phyloP scores from a whole-genome alignment of 2,329 filamentous ascomycete species.

The Cadophora gregata region DNA sequence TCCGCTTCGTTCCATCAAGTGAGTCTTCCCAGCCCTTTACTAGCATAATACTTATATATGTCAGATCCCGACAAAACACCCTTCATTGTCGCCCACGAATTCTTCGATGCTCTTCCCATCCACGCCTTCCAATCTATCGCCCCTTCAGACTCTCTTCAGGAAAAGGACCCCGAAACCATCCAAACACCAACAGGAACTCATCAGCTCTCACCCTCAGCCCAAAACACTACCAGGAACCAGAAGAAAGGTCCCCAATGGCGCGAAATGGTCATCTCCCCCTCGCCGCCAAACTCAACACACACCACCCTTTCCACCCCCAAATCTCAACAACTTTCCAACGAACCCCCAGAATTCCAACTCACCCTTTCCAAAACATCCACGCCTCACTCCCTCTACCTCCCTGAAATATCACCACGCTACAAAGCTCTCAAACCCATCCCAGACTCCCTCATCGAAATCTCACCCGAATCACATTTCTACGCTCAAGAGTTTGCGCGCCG shows the following conservation, averaged over 20 bases:
- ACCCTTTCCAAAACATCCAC: conserved; percentile 77
- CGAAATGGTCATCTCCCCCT: conserved; percentile 78
- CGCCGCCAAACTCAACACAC: conserved; percentile 60
- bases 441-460: conserved; percentile 83
- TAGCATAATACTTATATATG: conserved; percentile 8
- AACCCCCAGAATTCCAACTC: conserved; percentile 84
- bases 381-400: conserved; percentile 83
- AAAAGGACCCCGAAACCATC: conserved; percentile 41
- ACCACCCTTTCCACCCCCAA: conserved; percentile 60
- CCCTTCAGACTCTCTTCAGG: conserved; percentile 46
- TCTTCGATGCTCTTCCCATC: conserved; percentile 97
- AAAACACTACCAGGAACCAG: conserved; percentile 28
- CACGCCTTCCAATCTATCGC: conserved; percentile 87
- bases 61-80: conserved; percentile 75
- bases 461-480: conserved; percentile 84
- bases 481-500: conserved; percentile 80
- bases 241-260: conserved; percentile 70
- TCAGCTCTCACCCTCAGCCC: conserved; percentile 44
- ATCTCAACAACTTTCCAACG: conserved; percentile 53
- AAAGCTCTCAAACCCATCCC: conserved; percentile 70
- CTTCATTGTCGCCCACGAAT: conserved; percentile 96
- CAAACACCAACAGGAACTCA: conserved; percentile 50
- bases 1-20: conserved; percentile 34
- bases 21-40: conserved; percentile 6
- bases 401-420: conserved; percentile 81